These are phyloP conservation scores for Chloroidium sp. DNA, from an alignment of 163 green algal species.

Conservation along the genomic window DNA sequence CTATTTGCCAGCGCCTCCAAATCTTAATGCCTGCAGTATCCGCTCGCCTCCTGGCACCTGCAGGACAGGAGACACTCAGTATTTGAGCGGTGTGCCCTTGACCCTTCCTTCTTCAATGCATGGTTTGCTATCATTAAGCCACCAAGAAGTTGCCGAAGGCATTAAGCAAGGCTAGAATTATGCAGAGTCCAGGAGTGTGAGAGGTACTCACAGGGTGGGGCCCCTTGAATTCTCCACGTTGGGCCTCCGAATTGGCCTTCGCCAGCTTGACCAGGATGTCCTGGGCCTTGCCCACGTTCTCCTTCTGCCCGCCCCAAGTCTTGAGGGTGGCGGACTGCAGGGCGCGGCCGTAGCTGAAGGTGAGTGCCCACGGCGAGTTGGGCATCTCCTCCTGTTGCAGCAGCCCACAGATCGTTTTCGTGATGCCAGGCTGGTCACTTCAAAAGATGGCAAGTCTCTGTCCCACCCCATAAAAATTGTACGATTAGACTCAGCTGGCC, in stretches of 20 bases:
- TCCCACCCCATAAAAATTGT: too few relatives aligned
- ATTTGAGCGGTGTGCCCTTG: too few relatives aligned
- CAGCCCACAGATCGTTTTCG: too few relatives aligned
- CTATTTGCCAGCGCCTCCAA: conserved; percentile 55
- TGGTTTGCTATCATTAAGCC: too few relatives aligned
- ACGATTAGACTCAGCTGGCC: too few relatives aligned
- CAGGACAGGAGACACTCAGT: too few relatives aligned
- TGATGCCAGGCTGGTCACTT: too few relatives aligned
- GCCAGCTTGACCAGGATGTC: conserved; percentile 67
- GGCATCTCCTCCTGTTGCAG: conserved; percentile 38
- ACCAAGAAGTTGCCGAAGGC: too few relatives aligned
- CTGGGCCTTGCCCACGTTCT: conserved; percentile 63
- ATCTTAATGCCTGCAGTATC: conserved; percentile 64
- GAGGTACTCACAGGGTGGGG: conserved; percentile 49
- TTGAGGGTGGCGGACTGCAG: conserved; percentile 80
- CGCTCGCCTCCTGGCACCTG: conserved; percentile 63
- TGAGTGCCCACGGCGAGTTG: conserved; percentile 76
- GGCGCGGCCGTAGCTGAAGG: conserved; percentile 86
- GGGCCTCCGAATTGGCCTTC: conserved; percentile 63
- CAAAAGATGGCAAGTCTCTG: too few relatives aligned
- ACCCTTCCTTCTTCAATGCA: too few relatives aligned
- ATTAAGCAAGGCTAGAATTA: too few relatives aligned
- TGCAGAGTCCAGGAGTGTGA: too few relatives aligned
- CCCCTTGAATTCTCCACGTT: conserved; percentile 66
- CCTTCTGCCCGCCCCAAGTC: conserved; percentile 64